These are phyloP conservation scores for Batkoa obscura DNA, from an alignment of 371 early-diverging fungal genomes.

Conservation along the genomic window DNA sequence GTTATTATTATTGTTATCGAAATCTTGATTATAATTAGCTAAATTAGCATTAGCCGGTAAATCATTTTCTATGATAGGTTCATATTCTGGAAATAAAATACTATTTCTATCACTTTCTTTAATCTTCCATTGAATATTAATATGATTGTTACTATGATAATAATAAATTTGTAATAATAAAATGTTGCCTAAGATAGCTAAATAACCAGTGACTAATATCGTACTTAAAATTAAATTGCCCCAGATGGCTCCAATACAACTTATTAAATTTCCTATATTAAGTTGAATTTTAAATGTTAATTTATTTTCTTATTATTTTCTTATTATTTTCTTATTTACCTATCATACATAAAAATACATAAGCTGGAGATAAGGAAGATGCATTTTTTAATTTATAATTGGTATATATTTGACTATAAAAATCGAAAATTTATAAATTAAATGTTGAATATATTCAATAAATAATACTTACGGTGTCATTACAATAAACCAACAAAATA, in stretches of 20 bases:
- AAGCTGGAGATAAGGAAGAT: background rate
- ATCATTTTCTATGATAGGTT: too few relatives aligned
- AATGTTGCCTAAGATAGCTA: background rate
- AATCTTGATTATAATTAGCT: background rate
- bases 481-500: too few relatives aligned
- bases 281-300: too few relatives aligned
- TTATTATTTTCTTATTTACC: too few relatives aligned
- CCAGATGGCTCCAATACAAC: background rate
- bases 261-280: constrained; percentile 1
- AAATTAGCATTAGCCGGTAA: too few relatives aligned
- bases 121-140: background rate
- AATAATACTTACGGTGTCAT: too few relatives aligned
- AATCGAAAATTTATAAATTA: too few relatives aligned
- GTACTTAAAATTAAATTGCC: background rate
- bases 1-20: background rate
- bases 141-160: background rate
- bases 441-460: too few relatives aligned
- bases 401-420: constrained; percentile 5
- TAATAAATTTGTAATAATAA: background rate
- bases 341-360: background rate
- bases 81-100: too few relatives aligned
- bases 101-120: too few relatives aligned
- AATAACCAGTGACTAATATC: constrained; percentile 1
- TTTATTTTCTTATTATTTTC: too few relatives aligned
- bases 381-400: constrained; percentile 5